Base-by-base conservation (phyloP, 2,329 filamentous ascomycete species). In the Thermothelomyces thermophilus region DNA sequence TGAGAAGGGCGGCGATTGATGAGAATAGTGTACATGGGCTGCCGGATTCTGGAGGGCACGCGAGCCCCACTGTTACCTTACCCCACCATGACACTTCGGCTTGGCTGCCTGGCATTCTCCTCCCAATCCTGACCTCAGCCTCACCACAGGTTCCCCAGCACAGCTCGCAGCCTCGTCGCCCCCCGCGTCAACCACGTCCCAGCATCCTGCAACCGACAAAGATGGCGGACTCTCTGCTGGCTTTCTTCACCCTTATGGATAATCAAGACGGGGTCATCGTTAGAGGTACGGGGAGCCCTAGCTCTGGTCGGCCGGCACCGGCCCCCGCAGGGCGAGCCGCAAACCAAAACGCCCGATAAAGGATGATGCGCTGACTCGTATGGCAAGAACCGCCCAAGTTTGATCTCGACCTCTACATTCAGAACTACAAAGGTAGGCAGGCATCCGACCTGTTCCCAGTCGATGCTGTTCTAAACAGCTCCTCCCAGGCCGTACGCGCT, bases 351-450 rank as follows among this genome's bases (percentile, higher is more conserved):
- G 14, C 19, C n/a, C 7, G 22, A 26, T 6, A n/a, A 26, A 28
- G 2, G 10, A n/a, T 14, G 22, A 39, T 24, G 5, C 9, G n/a
- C 24, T 51, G 20, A 51, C 39, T 22, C 8, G 19, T 6, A 20
- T 16, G 16, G 3, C 3, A 10, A n/a, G 87, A 89, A 41, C 69
- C 79, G 6, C 90, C 91, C 9, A 95, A 91, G 64, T 84, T 97
- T 59, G 93, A 97, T 62, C 78, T 98, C 36, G 89, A 96, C 54
- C 80, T 86, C 33, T 97, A 96, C 68, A 86, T 95, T 43, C 77
- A 84, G 58, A 95, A 96, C 64, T 98, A 97, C 68, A 77, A 74
- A 64, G 89, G 90, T 90, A 70, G 40, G 71, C 58, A 20, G 2
- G 2, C 14, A 31, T 3, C 33, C 3, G 13, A 6, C 13, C 33